phyloP scores from a whole-genome alignment of 2,329 filamentous ascomycete species.

The Fusarium sp. region DNA sequence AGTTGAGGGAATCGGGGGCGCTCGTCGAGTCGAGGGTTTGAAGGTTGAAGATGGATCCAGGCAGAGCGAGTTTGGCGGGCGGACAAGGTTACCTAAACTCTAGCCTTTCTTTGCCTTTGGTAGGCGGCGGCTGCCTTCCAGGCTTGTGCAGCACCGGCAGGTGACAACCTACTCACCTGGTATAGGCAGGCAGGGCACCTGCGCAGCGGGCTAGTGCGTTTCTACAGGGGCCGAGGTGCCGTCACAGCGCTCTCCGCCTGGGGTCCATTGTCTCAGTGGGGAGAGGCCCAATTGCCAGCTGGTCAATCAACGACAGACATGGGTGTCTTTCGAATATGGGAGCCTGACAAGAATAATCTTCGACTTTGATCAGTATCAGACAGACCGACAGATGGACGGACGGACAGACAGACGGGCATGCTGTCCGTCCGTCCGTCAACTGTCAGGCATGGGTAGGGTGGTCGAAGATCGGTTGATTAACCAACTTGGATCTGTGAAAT shows the following conservation, averaged over 20 bases:
- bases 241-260: not conserved
- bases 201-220: not conserved
- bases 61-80: constrained; percentile 26
- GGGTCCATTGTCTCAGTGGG: not conserved
- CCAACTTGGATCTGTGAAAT: not conserved
- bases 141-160: not conserved
- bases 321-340: not conserved
- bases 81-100: constrained; percentile 7
- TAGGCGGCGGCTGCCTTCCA: not conserved
- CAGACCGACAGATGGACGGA: not conserved
- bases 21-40: constrained; percentile 28
- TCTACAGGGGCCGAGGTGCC: not conserved
- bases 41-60: constrained; percentile 33
- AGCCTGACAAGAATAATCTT: not conserved
- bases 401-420: not conserved
- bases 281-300: not conserved
- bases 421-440: not conserved
- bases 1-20: constrained; percentile 11
- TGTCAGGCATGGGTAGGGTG: not conserved
- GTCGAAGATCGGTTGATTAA: not conserved
- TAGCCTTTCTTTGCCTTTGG: not conserved
- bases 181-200: not conserved
- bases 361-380: not conserved
- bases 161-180: not conserved
- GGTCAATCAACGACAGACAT: not conserved